phyloP scores from a whole-genome alignment of 2,329 filamentous ascomycete species.

The Xylariaceae sp. region DNA sequence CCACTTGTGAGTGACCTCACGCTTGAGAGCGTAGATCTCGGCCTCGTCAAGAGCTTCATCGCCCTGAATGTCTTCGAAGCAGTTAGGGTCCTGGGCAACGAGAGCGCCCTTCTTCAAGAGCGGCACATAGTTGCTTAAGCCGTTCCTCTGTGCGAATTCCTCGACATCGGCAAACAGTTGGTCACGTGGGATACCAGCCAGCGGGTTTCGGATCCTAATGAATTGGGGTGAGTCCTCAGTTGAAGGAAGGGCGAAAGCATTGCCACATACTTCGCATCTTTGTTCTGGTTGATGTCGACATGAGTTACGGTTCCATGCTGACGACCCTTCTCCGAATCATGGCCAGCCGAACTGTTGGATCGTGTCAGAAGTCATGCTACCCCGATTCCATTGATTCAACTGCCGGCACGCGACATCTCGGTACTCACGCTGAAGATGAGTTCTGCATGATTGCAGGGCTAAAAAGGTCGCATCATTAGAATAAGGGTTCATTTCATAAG shows the following conservation, averaged over 20 bases:
- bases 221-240: not conserved
- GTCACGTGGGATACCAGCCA: constrained; percentile 44
- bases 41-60: constrained; percentile 53
- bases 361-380: not conserved
- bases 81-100: constrained; percentile 64
- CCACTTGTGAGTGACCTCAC: constrained; percentile 65
- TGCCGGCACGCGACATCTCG: not conserved
- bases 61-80: constrained; percentile 55
- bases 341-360: constrained; percentile 2
- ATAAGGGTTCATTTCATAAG: constrained; percentile 1
- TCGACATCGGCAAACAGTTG: constrained; percentile 51
- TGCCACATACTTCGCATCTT: constrained; percentile 41
- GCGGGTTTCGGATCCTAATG: constrained; percentile 42
- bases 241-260: not conserved
- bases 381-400: not conserved
- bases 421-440: constrained; percentile 9
- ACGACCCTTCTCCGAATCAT: constrained; percentile 33
- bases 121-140: constrained; percentile 51
- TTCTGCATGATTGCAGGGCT: constrained; percentile 5
- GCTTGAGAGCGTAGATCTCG: constrained; percentile 54
- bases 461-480: not conserved
- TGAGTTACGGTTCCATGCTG: constrained; percentile 28
- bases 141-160: constrained; percentile 54
- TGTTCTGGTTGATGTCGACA: constrained; percentile 42
- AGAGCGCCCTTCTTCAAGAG: constrained; percentile 65